Evolutionary conservation across 495 filamentous ascomycete genomes (phyloP).

Genomic region (Lentithecium fluviatile): DNA sequence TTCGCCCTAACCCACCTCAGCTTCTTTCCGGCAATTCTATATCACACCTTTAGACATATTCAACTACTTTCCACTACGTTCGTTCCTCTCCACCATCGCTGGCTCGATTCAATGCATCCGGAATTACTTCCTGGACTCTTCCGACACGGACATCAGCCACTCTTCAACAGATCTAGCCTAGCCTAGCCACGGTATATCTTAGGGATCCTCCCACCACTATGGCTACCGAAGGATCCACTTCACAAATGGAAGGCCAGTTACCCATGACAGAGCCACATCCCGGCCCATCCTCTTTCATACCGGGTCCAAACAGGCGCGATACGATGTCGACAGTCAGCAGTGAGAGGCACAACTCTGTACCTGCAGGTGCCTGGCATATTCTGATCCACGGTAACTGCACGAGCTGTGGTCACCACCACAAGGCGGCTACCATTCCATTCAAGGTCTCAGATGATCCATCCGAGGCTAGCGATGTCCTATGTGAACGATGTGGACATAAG

Average conservation of each 20-base stretch:
- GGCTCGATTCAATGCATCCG: too few relatives aligned
- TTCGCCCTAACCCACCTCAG: too few relatives aligned
- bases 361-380: slow-evolving; percentile 11
- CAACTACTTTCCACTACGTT: too few relatives aligned
- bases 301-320: slow-evolving; percentile 3
- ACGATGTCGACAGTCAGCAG: slow-evolving; percentile 7
- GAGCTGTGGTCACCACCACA: slow-evolving; percentile 19
- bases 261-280: not conserved
- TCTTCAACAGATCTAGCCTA: too few relatives aligned
- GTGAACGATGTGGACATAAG: slow-evolving; percentile 8
- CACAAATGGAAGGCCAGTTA: not conserved
- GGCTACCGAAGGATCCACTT: not conserved
- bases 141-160: too few relatives aligned
- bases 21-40: too few relatives aligned
- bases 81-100: too few relatives aligned
- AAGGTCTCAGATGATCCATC: slow-evolving; percentile 1
- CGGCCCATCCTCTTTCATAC: not conserved
- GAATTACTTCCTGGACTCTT: too few relatives aligned
- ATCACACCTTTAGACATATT: too few relatives aligned
- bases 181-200: too few relatives aligned
- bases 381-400: slow-evolving; percentile 26
- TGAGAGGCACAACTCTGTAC: not conserved
- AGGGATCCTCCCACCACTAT: too few relatives aligned
- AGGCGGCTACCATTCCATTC: slow-evolving; percentile 6
- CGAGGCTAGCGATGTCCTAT: slow-evolving; percentile 3